Conservation (phyloP, 129 eudicot genomes). For the Lonicera japonica region DNA sequence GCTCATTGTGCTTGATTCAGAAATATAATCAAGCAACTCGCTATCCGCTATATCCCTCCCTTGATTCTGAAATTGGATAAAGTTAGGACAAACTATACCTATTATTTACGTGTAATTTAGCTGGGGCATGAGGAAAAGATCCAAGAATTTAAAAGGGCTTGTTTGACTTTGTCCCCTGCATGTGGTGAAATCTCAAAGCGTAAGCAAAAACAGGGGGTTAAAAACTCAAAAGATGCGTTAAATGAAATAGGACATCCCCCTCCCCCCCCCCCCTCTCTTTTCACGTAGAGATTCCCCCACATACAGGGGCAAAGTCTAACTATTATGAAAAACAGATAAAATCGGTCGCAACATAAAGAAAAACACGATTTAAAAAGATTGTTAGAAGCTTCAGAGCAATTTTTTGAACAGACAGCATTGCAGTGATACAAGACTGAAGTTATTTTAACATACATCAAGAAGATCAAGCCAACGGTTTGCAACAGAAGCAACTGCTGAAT, state of each 20-base stretch:
- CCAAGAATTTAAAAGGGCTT: too few relatives aligned
- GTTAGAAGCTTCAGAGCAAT: slow-evolving; percentile 6
- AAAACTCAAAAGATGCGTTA: too few relatives aligned
- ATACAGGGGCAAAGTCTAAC: too few relatives aligned
- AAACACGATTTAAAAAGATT: neutral
- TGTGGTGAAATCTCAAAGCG: too few relatives aligned
- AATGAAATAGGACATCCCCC: too few relatives aligned
- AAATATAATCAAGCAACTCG: slow-evolving; percentile 87
- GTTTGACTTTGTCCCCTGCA: too few relatives aligned
- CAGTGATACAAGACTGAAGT: neutral
- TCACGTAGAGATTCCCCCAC: too few relatives aligned
- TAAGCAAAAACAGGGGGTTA: too few relatives aligned
- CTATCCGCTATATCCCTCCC: slow-evolving; percentile 96
- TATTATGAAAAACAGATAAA: neutral
- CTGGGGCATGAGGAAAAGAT: too few relatives aligned
- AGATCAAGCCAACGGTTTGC: slow-evolving; percentile 99
- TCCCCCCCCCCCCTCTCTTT: too few relatives aligned
- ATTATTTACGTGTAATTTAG: too few relatives aligned
- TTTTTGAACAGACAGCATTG: neutral
- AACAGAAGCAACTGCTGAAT: slow-evolving; percentile 91
- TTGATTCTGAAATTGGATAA: slow-evolving; percentile 58
- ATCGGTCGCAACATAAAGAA: neutral
- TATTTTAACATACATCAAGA: slow-evolving; percentile 75
- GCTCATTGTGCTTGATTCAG: slow-evolving; percentile 99
- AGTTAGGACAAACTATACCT: slow-evolving; percentile 6